phyloP scores from a whole-genome alignment of 257 asterid genomes.

The Hygrophila difformis region DNA sequence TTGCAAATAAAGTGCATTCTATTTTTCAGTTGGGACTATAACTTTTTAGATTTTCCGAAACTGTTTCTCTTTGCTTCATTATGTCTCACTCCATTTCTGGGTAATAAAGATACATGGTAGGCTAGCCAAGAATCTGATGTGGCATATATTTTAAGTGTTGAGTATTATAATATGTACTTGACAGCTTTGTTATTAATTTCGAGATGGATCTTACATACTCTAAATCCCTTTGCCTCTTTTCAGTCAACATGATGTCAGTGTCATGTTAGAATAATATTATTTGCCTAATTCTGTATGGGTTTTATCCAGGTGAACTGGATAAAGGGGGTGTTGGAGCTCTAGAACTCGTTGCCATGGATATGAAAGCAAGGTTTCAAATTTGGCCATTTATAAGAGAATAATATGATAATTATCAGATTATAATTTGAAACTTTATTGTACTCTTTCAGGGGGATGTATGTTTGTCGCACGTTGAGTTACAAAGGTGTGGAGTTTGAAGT shows the following conservation, averaged over 20 bases:
- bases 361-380: constrained; percentile 82
- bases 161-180: constrained; percentile 7
- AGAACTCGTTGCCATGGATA: constrained; percentile 99
- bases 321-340: constrained; percentile 99
- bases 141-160: constrained; percentile 4
- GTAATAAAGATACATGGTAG: background rate
- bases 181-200: constrained; percentile 5
- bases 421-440: constrained; percentile 15
- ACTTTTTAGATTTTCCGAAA: constrained; percentile 13
- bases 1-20: too few relatives aligned
- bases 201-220: too few relatives aligned
- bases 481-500: constrained; percentile 94
- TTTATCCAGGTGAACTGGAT: constrained; percentile 67
- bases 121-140: constrained; percentile 8
- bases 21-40: too few relatives aligned
- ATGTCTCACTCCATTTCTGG: constrained; percentile 13
- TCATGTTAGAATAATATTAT: background rate
- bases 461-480: constrained; percentile 97
- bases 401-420: constrained; percentile 10
- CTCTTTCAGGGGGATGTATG: constrained; percentile 90
- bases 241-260: constrained; percentile 1
- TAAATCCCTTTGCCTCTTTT: too few relatives aligned
- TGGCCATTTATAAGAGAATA: constrained; percentile 13
- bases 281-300: background rate
- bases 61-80: constrained; percentile 8